A percentile compares a stretch with the other conserved stretches of the same genome.
Evolutionary conservation across 2,329 filamentous ascomycete genomes (phyloP).

Genomic region (Aspergillus carbonarius): DNA sequence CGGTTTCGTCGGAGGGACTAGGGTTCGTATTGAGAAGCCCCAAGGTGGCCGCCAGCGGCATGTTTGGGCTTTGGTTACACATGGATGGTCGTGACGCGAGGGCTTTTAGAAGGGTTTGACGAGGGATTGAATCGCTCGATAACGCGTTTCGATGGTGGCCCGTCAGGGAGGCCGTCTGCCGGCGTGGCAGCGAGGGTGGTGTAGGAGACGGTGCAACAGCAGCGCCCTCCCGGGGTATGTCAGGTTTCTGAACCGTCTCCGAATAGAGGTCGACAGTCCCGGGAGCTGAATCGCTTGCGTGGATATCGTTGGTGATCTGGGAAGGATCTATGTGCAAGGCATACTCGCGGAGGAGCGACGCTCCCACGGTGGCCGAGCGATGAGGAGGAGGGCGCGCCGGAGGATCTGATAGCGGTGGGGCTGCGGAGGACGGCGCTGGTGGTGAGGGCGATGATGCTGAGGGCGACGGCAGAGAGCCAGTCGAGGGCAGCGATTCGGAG

Average conservation of each 20-base stretch:
- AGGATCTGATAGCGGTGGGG: constrained; percentile 25
- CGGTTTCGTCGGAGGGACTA: constrained; percentile 26
- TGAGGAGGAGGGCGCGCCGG: constrained; percentile 21
- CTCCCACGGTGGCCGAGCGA: constrained; percentile 33
- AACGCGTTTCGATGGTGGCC: constrained; percentile 50
- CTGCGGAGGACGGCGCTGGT: constrained; percentile 24
- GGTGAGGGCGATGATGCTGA: constrained; percentile 18
- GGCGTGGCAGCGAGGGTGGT: constrained; percentile 37
- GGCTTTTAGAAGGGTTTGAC: constrained; percentile 80
- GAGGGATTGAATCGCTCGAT: constrained; percentile 67
- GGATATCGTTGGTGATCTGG: constrained; percentile 37
- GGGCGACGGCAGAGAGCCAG: constrained; percentile 9
- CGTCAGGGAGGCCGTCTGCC: constrained; percentile 33
- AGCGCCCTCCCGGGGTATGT: constrained; percentile 26
- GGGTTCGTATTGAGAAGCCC: constrained; percentile 54
- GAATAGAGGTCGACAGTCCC: constrained; percentile 20
- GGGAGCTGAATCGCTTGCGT: constrained; percentile 20
- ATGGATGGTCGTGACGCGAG: constrained; percentile 63
- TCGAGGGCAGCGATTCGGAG: constrained; percentile 9
- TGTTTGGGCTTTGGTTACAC: constrained; percentile 53
- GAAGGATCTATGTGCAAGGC: constrained; percentile 44
- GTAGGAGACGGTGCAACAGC: constrained; percentile 26
- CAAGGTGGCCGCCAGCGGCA: constrained; percentile 63
- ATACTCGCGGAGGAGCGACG: constrained; percentile 46
- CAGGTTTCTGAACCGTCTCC: constrained; percentile 21